A percentile compares a stretch with the other conserved stretches of the same genome.
Conservation (phyloP, 306 rosid genomes). For the Quercus rubra region DNA sequence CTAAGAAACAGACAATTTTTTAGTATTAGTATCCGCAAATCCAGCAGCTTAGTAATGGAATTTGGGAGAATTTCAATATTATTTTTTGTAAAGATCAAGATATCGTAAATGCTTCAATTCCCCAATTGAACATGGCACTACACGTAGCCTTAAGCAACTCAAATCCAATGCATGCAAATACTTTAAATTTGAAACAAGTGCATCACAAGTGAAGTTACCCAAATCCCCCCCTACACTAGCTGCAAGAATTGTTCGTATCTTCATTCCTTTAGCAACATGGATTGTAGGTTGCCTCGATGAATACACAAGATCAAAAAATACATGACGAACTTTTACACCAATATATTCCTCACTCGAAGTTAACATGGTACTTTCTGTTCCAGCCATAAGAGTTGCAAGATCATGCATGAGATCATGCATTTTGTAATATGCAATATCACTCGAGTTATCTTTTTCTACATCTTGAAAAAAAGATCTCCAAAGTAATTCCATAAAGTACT, state of each 20-base stretch:
- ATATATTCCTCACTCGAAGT: background rate
- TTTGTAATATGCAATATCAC: slow-evolving; percentile 14
- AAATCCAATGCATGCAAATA: slow-evolving; percentile 14
- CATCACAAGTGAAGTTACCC: background rate
- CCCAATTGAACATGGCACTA: slow-evolving; percentile 10
- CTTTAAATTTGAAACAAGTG: background rate
- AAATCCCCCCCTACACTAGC: background rate
- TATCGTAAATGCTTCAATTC: slow-evolving; percentile 10
- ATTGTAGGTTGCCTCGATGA: background rate
- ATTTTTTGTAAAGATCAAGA: background rate
- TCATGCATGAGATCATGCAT: slow-evolving; percentile 27
- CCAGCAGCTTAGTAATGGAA: slow-evolving; percentile 16
- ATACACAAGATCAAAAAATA: background rate
- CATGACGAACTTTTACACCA: background rate
- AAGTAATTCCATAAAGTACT: slow-evolving; percentile 15
- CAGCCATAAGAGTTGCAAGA: slow-evolving; percentile 16
- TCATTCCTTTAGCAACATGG: background rate
- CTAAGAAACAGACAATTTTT: background rate
- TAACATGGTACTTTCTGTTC: background rate
- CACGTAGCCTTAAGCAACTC: slow-evolving; percentile 1
- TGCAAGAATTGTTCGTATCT: slow-evolving; percentile 9
- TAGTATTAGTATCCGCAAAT: slow-evolving; percentile 17
- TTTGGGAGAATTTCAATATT: slow-evolving; percentile 8
- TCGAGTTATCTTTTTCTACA: background rate
- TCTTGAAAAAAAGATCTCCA: slow-evolving; percentile 23